Base-by-base conservation (phyloP, 2,329 filamentous ascomycete species). In the Allantophomopsis lycopodina region DNA sequence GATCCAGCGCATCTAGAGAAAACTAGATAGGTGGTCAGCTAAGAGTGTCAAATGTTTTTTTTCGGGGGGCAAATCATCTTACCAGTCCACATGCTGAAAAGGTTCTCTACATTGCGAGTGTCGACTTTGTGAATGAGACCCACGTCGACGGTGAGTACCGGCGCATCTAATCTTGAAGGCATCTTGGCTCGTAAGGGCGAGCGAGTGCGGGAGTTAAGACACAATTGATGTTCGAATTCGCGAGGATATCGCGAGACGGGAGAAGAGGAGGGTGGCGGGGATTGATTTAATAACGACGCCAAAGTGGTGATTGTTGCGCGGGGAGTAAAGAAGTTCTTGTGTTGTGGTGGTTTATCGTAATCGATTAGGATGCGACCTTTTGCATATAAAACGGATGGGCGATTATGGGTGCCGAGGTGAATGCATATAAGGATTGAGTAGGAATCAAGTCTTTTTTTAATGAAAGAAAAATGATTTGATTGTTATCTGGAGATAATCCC, bases 61-160 rank as follows among this genome's bases (percentile, higher is more conserved):
- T 30, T 33, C n/a, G n/a, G 18, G 21, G 40, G 28, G 40, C 34
- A 14, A n/a, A 17, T 36, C 41, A 30, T 40, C 83, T 73, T 64
- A 94, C 87, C 85, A 60, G 86, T 89, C 87, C 88, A 94, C 76
- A 96, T 93, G 67, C 84, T 88, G 64, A 91, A 93, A 38, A 96
- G 76, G 57, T 88, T 93, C 63, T 94, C 85, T 20, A 85, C 80
- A 60, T 94, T 94, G 50, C 81, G 74, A 1, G 89, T 94, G 63
- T 96, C 88, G 55, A 96, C 86, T 60, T 93, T 86, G 68, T 91
- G 84, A 59, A 98, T 88, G 51, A 89, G 82, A 57, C 81, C 84
- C 48, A 85, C 79, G 66, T 95, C 87, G 60, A 96, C 83, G 46
- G 86, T 87, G 56, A 96, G 71, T 58, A 96, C 83, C 55, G 89